Evolutionary conservation across 257 asterid genomes (phyloP), one percentile per base, ranked within the genome.

Genomic region (Leptodermis oblonga): DNA sequence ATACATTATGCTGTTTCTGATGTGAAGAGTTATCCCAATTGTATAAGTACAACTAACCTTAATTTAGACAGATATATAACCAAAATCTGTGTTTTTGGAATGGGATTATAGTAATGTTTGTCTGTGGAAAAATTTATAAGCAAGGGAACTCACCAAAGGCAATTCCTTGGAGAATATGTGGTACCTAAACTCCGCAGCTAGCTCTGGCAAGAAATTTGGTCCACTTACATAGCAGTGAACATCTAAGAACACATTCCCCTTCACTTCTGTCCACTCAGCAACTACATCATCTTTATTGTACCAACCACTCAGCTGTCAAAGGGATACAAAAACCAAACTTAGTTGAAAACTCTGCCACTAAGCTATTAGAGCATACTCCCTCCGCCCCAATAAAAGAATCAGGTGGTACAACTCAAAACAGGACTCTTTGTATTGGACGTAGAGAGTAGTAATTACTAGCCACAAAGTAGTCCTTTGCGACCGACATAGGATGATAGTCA

Each of bases 101-200:
- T 7, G 8, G 54, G 25, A 48, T 48, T 17, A 34, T 25, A 10
- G 54, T 0, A 48, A 18, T 48, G 26, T 18, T 62, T 39, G 33
- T 63, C 28, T 8, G 39, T 22, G 13, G 13, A 10, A 39, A 10
- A 22, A n/a, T n/a, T 13, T 25, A 39, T 12, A 39, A 22, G 22
- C 20, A 20, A 9, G 67, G 63, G n/a, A 54, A 73, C 82, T 81
- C 72, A 90, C 98, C 89, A 92, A 42, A 51, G 98, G 96, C 87
- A 92, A 68, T 75, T 92, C 98, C 82, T 92, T 90, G 73, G 98
- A 90, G 88, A 92, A 90, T 15, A 92, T 90, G 54, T 86, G 88
- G 88, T 92, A 92, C 79, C 98, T 82, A 37, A 90, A 78, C 75
- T 90, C 98, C n/a, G 98, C 98, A 71, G 95, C 81, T 73, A 90